Evolutionary conservation across 2,329 filamentous ascomycete genomes (phyloP).

Genomic region (Paecilomyces sp.): DNA sequence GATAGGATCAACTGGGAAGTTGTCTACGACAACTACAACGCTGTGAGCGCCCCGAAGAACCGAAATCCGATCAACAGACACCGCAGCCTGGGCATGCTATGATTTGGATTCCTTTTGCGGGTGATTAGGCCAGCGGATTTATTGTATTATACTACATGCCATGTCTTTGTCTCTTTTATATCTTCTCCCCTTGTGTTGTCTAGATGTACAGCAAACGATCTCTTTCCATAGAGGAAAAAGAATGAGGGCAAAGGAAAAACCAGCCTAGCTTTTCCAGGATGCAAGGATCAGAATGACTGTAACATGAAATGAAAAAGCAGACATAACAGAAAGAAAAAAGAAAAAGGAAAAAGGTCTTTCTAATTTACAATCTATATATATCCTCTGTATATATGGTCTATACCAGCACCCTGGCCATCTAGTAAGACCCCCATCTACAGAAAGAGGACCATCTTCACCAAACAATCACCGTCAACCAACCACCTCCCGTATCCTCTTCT

Average conservation of each 20-base stretch:
- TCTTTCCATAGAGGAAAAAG: constrained; percentile 2
- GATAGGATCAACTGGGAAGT: constrained; percentile 74
- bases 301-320: background rate
- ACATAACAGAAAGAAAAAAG: background rate
- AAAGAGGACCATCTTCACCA: background rate
- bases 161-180: constrained; percentile 1
- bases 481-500: constrained; percentile 63
- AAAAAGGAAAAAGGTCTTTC: background rate
- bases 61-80: constrained; percentile 13
- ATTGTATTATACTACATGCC: constrained; percentile 1
- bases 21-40: constrained; percentile 48
- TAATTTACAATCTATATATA: background rate
- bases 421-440: background rate
- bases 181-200: background rate
- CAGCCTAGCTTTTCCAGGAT: background rate
- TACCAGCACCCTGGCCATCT: background rate
- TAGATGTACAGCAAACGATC: constrained; percentile 12
- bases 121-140: background rate
- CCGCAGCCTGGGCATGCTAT: constrained; percentile 20
- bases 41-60: constrained; percentile 18
- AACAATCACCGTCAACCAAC: constrained; percentile 23
- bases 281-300: background rate
- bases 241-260: constrained; percentile 6
- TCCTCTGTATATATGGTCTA: background rate
- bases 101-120: constrained; percentile 6